phyloP scores from a whole-genome alignment of 148 eudicot genomes.

The Diospyros kaki region DNA sequence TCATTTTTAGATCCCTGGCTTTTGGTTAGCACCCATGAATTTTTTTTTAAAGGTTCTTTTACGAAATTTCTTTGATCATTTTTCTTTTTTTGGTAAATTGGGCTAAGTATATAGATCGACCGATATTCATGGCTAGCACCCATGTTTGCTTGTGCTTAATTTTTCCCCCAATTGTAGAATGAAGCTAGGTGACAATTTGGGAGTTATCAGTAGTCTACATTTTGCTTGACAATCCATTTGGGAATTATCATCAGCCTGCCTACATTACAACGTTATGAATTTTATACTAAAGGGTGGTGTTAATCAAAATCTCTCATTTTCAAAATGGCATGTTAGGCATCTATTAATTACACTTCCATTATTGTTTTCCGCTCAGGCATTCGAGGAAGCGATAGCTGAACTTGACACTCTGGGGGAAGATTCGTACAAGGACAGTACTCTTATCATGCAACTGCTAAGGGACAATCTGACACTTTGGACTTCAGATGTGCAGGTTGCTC shows the following conservation, averaged over 20 bases:
- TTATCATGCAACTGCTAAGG: slow-evolving; percentile 65
- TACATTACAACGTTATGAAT: neutral
- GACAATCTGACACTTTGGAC: slow-evolving; percentile 70
- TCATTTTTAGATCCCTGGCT: no score
- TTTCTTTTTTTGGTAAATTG: no score
- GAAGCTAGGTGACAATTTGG: neutral
- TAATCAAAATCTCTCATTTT: neutral
- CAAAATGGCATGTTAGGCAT: neutral
- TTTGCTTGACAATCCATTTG: no score
- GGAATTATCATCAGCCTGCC: neutral
- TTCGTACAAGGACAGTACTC: slow-evolving; percentile 62
- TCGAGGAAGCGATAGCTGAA: slow-evolving; percentile 67
- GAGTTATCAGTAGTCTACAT: neutral
- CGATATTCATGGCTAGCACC: no score
- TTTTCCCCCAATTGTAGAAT: neutral
- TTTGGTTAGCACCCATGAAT: no score
- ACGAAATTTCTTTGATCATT: no score
- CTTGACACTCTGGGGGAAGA: slow-evolving; percentile 60
- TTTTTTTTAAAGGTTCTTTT: no score
- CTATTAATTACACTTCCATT: neutral
- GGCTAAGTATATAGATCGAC: no score
- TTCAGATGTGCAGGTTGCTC: slow-evolving; percentile 45
- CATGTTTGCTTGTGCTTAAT: neutral
- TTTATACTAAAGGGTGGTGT: neutral
- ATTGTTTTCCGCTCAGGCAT: slow-evolving; percentile 33